Evolutionary conservation across 1,284 basidiomycete genomes (phyloP), one percentile per base, ranked within the genome.

Genomic region (Melanopsichium pennsylvanicum): DNA sequence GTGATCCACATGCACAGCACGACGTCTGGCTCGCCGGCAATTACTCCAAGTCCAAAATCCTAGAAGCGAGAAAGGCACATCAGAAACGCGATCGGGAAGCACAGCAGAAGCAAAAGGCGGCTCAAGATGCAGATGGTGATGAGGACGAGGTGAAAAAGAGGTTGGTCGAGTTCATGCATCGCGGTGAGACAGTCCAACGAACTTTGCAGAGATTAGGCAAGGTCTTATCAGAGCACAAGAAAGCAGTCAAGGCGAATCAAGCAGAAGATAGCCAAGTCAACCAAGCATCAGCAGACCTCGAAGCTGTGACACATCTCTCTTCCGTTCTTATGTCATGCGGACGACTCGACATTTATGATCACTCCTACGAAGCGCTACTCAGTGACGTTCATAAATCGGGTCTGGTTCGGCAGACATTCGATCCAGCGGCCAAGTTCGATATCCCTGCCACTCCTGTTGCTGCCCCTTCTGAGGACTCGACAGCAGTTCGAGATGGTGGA

Each of bases 21-120:
- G 95, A 99, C 82, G 86, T 86, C 25, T 99, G 96, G 96, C 90
- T 99, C 85, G 89, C 92, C 15, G 92, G 89, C 3, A 71, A 95
- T 45, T 90, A 90, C 76, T 72, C 67, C 8, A 92, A 94, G 76
- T 86, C 85, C 61, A 90, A 89, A 71, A 96, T 98, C 75, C 90
- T 90, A 81, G 86, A 87, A 70, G 95, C 96, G 11, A 83, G 89
- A 84, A 82, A 80, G 40, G 81, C 82, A 2, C 36, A 82, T 67
- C 54, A 86, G 84, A 69, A 85, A 83, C 72, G 90, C 88, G 83
- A 87, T 85, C 71, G 85, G n/a, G 72, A 69, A 13, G 74, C 60
- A 8, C 58, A 60, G 5, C 71, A 56, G 13, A 74, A 78, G 23
- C 82, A 82, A 31, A 29, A 44, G 82, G 82, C 87, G 70, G 90